Evolutionary conservation across 441 rosid species (phyloP).

Genomic region (Breynia disticha): DNA sequence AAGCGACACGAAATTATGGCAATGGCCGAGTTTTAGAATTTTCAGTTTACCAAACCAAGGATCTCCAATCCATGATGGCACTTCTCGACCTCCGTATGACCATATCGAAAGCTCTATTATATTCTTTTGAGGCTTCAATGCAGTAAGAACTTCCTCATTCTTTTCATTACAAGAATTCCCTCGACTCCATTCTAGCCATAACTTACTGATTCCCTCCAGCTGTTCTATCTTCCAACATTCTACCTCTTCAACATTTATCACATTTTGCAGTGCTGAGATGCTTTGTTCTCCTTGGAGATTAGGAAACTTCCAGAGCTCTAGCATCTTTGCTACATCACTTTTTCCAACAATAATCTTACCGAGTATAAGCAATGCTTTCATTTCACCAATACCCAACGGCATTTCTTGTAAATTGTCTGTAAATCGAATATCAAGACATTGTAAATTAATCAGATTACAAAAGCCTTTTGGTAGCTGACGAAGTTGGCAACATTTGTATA

Average conservation of each 20-base stretch:
- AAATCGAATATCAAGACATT: conserved; percentile 9
- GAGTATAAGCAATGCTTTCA: conserved; percentile 10
- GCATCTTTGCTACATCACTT: conserved; percentile 9
- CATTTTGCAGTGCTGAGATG: conserved; percentile 10
- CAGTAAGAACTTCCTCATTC: no score
- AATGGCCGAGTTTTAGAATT: not conserved
- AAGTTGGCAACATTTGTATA: conserved; percentile 1
- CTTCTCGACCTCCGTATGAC: no score
- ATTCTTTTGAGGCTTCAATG: no score
- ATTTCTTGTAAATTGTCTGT: conserved; percentile 7
- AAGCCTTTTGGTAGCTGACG: conserved; percentile 9
- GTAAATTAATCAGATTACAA: conserved; percentile 5
- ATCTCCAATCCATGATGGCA: not conserved
- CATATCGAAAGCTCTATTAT: no score
- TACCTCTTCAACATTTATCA: conserved; percentile 10
- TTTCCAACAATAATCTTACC: conserved; percentile 6
- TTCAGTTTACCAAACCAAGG: not conserved
- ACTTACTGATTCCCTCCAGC: conserved; percentile 6
- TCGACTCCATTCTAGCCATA: conserved; percentile 10
- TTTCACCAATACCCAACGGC: conserved; percentile 10
- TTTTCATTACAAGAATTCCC: no score
- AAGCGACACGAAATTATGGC: not conserved
- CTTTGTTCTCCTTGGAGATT: conserved; percentile 17
- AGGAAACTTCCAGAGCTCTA: conserved; percentile 10
- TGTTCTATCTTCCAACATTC: not conserved